Conservation (phyloP, 805 yeast genomes). For the Metschnikowia sp. region DNA sequence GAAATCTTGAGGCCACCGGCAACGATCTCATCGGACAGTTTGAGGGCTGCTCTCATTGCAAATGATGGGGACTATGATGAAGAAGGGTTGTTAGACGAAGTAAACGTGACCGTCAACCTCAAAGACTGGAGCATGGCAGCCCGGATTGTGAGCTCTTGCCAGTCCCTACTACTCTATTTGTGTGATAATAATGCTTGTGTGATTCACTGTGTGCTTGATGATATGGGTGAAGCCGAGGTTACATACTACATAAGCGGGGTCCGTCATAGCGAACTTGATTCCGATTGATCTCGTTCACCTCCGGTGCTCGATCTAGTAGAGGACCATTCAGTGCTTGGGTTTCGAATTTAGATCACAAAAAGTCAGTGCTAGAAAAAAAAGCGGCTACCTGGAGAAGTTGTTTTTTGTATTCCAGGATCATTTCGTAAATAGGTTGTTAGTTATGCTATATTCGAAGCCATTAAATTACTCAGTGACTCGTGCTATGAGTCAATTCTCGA, state of each 20-base stretch:
- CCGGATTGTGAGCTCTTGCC: conserved; percentile 57
- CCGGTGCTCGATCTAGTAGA: too few species aligned
- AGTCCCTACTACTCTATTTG: conserved; percentile 56
- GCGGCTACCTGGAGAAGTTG: too few species aligned
- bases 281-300: conserved; percentile 1
- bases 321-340: too few species aligned
- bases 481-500: conserved; percentile 1
- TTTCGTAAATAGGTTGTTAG: background rate
- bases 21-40: conserved; percentile 22
- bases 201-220: conserved; percentile 64
- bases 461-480: conserved; percentile 2
- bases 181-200: conserved; percentile 58
- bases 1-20: conserved; percentile 39
- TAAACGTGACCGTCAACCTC: conserved; percentile 49
- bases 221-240: conserved; percentile 60
- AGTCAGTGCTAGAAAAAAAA: too few species aligned
- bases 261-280: conserved; percentile 3
- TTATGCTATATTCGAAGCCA: background rate
- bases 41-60: conserved; percentile 16
- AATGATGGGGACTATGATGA: conserved; percentile 11
- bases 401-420: too few species aligned
- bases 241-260: conserved; percentile 54
- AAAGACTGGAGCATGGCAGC: conserved; percentile 70
- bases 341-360: too few species aligned
- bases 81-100: conserved; percentile 25